Conservation (phyloP, 441 rosid genomes). For the Adansonia madagascariensis region DNA sequence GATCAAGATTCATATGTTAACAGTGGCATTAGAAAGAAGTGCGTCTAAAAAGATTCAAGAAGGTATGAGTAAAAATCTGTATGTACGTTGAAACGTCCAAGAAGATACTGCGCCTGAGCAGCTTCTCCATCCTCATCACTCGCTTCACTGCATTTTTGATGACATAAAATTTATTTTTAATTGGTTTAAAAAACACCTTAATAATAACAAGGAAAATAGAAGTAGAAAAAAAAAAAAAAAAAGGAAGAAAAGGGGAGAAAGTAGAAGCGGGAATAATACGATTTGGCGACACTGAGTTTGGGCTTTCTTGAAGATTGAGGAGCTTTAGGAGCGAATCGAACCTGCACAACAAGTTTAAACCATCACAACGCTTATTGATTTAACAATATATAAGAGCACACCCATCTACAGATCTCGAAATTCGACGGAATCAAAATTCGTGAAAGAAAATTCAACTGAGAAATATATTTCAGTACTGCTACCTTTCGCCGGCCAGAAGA, state of each 20-base stretch:
- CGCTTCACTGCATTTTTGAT: conserved; percentile 50
- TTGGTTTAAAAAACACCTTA: not conserved
- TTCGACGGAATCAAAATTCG: conserved; percentile 14
- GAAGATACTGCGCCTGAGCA: conserved; percentile 43
- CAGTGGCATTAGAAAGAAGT: not conserved
- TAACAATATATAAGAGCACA: not conserved
- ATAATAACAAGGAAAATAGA: not conserved
- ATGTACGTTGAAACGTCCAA: conserved; percentile 54
- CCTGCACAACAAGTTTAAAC: conserved; percentile 36
- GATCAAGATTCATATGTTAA: not conserved
- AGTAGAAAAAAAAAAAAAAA: not conserved
- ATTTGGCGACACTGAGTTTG: conserved; percentile 33
- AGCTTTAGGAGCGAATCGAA: conserved; percentile 55
- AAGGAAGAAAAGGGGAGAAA: not conserved
- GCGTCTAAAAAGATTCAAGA: not conserved
- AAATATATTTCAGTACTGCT: not conserved
- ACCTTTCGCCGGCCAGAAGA: conserved; percentile 32
- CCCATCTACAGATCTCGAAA: conserved; percentile 30
- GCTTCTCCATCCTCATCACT: conserved; percentile 45
- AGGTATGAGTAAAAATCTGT: not conserved
- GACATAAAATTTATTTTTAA: not conserved
- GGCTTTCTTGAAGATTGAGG: conserved; percentile 47
- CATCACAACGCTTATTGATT: not conserved
- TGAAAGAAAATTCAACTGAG: conserved; percentile 21
- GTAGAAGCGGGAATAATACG: conserved; percentile 33